Evolutionary conservation across 441 rosid species (phyloP), one percentile per base, ranked within the genome.

Genomic region (Pelargonium cotyledonis): DNA sequence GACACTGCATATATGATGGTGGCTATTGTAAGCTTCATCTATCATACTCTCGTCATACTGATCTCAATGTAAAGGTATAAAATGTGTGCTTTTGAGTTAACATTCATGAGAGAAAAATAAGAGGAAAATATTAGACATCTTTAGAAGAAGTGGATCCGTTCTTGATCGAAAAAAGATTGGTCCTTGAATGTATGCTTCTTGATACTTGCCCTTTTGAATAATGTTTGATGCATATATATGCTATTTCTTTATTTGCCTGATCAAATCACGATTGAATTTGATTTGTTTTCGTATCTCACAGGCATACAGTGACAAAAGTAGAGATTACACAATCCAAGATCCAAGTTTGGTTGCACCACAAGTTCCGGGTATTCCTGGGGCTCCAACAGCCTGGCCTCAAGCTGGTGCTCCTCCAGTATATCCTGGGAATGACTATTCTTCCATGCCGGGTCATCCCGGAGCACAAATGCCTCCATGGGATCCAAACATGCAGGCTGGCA

Each of bases 1-100:
- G 99, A 78, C 99, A 95, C 76, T 85, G 99, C 96, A 95, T 95
- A 79, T 95, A 95, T 95, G 99, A 95, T 87, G 98, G 98, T 86
- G 99, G 99, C 91, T 95, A 90, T 83, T 95, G 99, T 95, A 92
- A 95, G 98, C 98, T 95, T 92, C 98, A 91, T 90, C 98, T 95
- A 91, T 83, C 96, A 88, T 91, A 95, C 91, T 91, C 99, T 92
- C 97, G 98, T 92, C 99, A 95, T 95, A 92, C 98, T 95, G 99
- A 95, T 92, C 99, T 95, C 89, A 95, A 95, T 92, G 92, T 95
- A 68, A 95, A 95, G 99, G 98, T 95, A 95, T 86, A 55, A 85
- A 78, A 82, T 83, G 78, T 76, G 81, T 85, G 89, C 75, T 82
- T 91, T 86, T 81, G 80, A 80, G 77, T 87, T 84, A 77, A 79